Conservation (phyloP, 2,329 filamentous ascomycete genomes). For the Botrytis pseudocinerea region DNA sequence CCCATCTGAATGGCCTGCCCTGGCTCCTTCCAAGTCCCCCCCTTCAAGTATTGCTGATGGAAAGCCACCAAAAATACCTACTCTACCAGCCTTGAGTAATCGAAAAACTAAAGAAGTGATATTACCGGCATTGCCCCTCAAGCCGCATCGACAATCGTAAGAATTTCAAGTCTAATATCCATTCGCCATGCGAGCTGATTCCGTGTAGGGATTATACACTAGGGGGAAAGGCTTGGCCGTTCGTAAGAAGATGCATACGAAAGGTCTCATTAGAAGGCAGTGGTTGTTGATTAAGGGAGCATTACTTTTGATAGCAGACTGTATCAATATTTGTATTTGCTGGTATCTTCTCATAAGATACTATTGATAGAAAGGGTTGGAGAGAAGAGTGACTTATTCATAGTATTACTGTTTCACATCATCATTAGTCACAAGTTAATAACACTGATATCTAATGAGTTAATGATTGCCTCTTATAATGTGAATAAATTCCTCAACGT, state of each 20-base stretch:
- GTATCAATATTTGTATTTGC: neutral
- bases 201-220: slow-evolving; percentile 23
- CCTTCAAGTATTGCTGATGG: slow-evolving; percentile 30
- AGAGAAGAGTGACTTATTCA: neutral
- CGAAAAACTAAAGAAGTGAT: neutral
- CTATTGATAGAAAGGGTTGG: neutral
- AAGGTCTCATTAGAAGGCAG: slow-evolving; percentile 6
- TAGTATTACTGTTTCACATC: neutral
- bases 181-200: slow-evolving; percentile 23
- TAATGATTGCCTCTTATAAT: too few relatives aligned
- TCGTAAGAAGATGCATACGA: slow-evolving; percentile 28
- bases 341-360: neutral
- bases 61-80: slow-evolving; percentile 25
- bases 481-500: neutral
- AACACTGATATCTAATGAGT: neutral
- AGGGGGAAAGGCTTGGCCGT: slow-evolving; percentile 30
- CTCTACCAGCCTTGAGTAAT: slow-evolving; percentile 18
- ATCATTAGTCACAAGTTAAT: neutral
- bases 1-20: slow-evolving; percentile 31
- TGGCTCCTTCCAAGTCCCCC: slow-evolving; percentile 28
- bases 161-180: slow-evolving; percentile 12
- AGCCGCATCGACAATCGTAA: slow-evolving; percentile 19
- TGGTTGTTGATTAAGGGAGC: neutral
- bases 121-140: slow-evolving; percentile 17
- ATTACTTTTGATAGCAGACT: neutral